Percentiles rank a stretch among this genome's conserved stretches.
Evolutionary conservation across 805 yeast species (phyloP).

Genomic region (Kodamaea nitidulidarum): DNA sequence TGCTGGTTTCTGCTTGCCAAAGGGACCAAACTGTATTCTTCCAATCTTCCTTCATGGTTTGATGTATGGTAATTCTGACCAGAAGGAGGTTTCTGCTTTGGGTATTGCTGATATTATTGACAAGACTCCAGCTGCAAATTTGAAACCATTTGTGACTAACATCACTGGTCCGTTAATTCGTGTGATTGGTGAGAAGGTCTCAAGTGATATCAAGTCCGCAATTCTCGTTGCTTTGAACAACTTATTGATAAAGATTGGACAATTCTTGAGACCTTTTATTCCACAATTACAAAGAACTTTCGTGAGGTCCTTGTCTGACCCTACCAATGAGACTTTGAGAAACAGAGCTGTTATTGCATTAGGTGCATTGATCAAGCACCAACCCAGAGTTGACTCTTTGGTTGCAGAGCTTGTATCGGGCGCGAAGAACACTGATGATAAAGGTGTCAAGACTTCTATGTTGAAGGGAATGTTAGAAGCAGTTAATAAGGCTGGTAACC

Average conservation of each 20-base stretch:
- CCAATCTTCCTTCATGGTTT: constrained; percentile 93
- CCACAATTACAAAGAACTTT: constrained; percentile 98
- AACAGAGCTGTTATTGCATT: constrained; percentile 84
- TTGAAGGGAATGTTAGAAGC: constrained; percentile 81
- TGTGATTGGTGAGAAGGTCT: constrained; percentile 93
- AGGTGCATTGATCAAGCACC: constrained; percentile 82
- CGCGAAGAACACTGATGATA: constrained; percentile 59
- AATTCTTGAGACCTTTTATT: constrained; percentile 87
- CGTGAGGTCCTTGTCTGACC: constrained; percentile 84
- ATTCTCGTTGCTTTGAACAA: constrained; percentile 79
- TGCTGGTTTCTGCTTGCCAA: constrained; percentile 69
- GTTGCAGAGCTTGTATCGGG: constrained; percentile 79
- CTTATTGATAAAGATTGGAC: constrained; percentile 79
- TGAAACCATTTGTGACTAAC: constrained; percentile 85
- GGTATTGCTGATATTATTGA: constrained; percentile 86
- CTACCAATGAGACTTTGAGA: constrained; percentile 66
- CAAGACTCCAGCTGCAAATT: constrained; percentile 75
- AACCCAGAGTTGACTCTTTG: constrained; percentile 91
- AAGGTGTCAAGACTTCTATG: constrained; percentile 81
- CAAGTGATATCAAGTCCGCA: constrained; percentile 90
- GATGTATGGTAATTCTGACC: constrained; percentile 85
- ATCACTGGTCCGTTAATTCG: constrained; percentile 97
- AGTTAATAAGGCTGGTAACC: constrained; percentile 70
- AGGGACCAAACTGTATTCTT: constrained; percentile 81
- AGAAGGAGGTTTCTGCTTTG: constrained; percentile 80